Evolutionary conservation across 2,329 filamentous ascomycete species (phyloP).

Genomic region (Fusarium secorum): DNA sequence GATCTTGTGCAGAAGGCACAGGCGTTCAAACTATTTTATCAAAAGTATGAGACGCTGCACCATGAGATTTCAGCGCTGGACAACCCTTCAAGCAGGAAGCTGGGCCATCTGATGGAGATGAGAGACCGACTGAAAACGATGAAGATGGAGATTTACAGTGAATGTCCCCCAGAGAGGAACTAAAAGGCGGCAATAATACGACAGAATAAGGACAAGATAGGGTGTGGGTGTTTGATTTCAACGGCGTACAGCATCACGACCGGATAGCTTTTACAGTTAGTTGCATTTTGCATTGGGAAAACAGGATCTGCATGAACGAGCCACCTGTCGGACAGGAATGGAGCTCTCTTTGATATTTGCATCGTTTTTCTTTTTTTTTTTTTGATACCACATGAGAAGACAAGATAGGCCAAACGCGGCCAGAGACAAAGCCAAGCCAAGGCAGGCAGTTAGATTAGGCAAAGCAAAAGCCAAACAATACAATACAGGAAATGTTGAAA

Average conservation of each 20-base stretch:
- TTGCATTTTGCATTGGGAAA: slow-evolving; percentile 37
- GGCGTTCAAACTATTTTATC: slow-evolving; percentile 64
- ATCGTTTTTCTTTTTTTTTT: slow-evolving; percentile 13
- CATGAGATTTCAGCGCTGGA: slow-evolving; percentile 59
- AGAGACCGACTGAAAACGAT: slow-evolving; percentile 61
- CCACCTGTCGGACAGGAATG: slow-evolving; percentile 29
- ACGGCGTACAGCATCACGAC: slow-evolving; percentile 40
- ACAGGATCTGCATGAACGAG: slow-evolving; percentile 39
- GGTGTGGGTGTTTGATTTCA: slow-evolving; percentile 13
- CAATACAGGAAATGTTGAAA: slow-evolving; percentile 40
- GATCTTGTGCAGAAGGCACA: slow-evolving; percentile 62
- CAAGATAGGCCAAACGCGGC: slow-evolving; percentile 22
- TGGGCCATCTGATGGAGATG: slow-evolving; percentile 63
- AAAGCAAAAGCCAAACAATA: slow-evolving; percentile 36
- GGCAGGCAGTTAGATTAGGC: slow-evolving; percentile 29
- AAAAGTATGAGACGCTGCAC: slow-evolving; percentile 65
- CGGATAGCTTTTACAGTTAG: slow-evolving; percentile 40
- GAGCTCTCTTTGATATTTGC: slow-evolving; percentile 39
- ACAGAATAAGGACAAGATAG: slow-evolving; percentile 10
- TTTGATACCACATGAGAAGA: slow-evolving; percentile 42
- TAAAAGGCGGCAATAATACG: slow-evolving; percentile 32
- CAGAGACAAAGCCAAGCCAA: slow-evolving; percentile 1
- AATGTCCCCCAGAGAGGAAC: slow-evolving; percentile 47
- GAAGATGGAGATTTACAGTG: slow-evolving; percentile 66
- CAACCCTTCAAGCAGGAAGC: slow-evolving; percentile 60